Conservation (phyloP, 805 yeast genomes). For the Spathaspora arborariae region DNA sequence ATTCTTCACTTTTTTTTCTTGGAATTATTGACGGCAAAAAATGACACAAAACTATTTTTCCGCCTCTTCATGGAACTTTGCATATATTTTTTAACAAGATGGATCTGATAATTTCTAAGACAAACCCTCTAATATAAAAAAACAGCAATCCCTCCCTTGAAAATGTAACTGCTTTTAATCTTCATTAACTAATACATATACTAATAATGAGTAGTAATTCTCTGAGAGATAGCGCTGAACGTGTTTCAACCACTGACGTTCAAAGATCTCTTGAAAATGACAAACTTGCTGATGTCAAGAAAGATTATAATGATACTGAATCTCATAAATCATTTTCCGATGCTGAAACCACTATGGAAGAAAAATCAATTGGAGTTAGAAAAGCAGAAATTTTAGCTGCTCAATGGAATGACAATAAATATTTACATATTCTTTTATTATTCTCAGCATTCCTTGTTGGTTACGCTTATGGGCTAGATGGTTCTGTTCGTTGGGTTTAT, state of each 20-base stretch:
- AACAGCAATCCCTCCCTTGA: no score
- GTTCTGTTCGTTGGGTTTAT: constrained; percentile 43
- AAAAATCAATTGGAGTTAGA: constrained; percentile 48
- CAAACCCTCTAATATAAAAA: no score
- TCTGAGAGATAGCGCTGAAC: neutral
- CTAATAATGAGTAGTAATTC: neutral
- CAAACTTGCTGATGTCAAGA: neutral
- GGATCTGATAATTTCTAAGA: neutral
- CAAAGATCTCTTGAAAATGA: neutral
- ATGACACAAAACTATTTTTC: neutral
- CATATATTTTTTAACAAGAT: neutral
- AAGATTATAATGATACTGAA: neutral
- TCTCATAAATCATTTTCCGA: constrained; percentile 2
- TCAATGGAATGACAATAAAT: constrained; percentile 37
- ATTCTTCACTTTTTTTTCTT: neutral
- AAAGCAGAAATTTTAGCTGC: constrained; percentile 52
- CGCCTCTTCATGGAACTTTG: neutral
- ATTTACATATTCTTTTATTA: constrained; percentile 40
- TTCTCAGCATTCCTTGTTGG: constrained; percentile 51
- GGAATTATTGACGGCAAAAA: neutral
- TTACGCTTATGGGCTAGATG: constrained; percentile 59
- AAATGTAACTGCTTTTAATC: no score
- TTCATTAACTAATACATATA: neutral
- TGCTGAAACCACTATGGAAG: constrained; percentile 2
- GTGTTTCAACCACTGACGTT: neutral